These are phyloP conservation scores for Talaromyces stipitatus DNA, from an alignment of 495 filamentous ascomycete species.

Conservation along the genomic window DNA sequence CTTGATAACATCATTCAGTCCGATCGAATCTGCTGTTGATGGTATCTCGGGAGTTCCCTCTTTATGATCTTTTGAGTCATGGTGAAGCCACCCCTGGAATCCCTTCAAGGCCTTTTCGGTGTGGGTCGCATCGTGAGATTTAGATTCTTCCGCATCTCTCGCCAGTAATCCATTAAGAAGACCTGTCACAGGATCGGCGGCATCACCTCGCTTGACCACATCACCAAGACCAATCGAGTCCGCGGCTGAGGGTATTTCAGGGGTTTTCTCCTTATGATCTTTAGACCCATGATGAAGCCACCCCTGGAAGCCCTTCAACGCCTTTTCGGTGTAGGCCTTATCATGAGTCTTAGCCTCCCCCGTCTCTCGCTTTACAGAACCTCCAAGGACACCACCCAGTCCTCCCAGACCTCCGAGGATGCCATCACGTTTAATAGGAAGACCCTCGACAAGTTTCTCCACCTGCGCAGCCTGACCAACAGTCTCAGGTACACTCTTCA, in stretches of 20 bases:
- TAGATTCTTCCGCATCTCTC: neutral
- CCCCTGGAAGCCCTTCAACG: neutral
- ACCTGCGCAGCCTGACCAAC: neutral
- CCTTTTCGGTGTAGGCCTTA: neutral
- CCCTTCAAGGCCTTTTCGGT: neutral
- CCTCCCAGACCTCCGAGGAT: neutral
- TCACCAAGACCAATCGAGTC: neutral
- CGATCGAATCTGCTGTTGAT: neutral
- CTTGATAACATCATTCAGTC: neutral
- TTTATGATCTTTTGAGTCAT: neutral
- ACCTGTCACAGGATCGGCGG: neutral
- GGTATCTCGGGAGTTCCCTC: neutral
- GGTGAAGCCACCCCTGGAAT: neutral
- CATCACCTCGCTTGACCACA: neutral
- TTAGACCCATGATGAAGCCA: neutral
- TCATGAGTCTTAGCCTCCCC: neutral
- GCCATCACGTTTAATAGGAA: conserved; percentile 1
- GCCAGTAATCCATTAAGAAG: neutral
- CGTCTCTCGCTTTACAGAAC: neutral
- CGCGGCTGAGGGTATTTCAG: neutral
- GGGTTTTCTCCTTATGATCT: neutral
- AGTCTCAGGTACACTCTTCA: neutral
- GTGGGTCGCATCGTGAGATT: neutral
- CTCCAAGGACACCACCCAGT: neutral
- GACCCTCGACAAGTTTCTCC: neutral